Conservation (phyloP, 176 grass and related monocot species). For the Typha latifolia region DNA sequence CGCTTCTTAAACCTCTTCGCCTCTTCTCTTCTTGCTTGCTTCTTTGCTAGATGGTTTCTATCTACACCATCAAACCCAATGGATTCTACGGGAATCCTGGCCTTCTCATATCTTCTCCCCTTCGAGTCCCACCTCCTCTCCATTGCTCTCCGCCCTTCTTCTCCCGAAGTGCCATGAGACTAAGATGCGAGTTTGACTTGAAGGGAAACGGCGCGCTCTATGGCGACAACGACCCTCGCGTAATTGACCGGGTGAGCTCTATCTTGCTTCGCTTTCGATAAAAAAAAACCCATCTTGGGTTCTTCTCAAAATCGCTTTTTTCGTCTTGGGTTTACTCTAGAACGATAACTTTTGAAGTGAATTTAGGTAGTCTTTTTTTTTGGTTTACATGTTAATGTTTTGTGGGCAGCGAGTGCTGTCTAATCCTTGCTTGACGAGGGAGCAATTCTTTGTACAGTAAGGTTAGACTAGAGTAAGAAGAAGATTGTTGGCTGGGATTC, state of each 20-base stretch:
- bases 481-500: neutral
- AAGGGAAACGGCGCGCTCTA: slow-evolving; percentile 70
- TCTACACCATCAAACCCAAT: slow-evolving; percentile 8
- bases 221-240: slow-evolving; percentile 51
- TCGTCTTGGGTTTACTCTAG: neutral
- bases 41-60: too few relatives aligned
- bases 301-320: neutral
- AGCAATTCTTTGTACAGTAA: neutral
- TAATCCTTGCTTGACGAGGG: neutral
- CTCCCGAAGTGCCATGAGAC: slow-evolving; percentile 21
- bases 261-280: neutral
- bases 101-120: neutral
- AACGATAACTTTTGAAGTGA: too few relatives aligned
- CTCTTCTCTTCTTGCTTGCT: too few relatives aligned
- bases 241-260: slow-evolving; percentile 51
- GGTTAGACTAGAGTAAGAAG: neutral
- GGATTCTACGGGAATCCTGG: neutral
- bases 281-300: neutral
- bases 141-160: slow-evolving; percentile 17
- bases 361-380: too few relatives aligned
- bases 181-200: slow-evolving; percentile 66
- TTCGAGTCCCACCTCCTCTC: slow-evolving; percentile 3
- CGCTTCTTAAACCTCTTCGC: too few relatives aligned
- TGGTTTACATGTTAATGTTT: too few relatives aligned
- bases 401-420: neutral